A percentile compares a stretch with the other conserved stretches of the same genome.
Conservation (phyloP, 768 basidiomycete genomes). For the Xerocomellus amylosporus region DNA sequence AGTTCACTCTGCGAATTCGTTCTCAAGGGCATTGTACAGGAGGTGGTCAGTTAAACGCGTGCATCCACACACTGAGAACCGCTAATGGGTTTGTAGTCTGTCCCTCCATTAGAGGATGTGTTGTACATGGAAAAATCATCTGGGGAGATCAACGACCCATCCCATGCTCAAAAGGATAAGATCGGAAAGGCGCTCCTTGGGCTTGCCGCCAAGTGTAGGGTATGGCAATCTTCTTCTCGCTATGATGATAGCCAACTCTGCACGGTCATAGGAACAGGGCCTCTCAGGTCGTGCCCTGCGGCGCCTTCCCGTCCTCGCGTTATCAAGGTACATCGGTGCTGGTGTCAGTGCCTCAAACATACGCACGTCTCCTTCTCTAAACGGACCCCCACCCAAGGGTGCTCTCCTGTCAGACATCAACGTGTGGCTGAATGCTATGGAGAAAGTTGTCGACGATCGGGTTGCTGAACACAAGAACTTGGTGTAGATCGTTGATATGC, state of each 20-base stretch:
- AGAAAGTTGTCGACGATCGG: slow-evolving; percentile 63
- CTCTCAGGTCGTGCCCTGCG: slow-evolving; percentile 92
- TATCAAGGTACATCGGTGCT: slow-evolving; percentile 75
- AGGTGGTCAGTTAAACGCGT: slow-evolving; percentile 46
- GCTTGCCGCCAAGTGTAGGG: slow-evolving; percentile 78
- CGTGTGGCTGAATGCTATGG: slow-evolving; percentile 84
- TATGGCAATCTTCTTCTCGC: slow-evolving; percentile 38
- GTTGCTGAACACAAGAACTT: slow-evolving; percentile 51
- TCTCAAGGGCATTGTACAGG: slow-evolving; percentile 62
- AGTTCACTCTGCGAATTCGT: slow-evolving; percentile 82
- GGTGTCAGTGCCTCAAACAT: slow-evolving; percentile 31
- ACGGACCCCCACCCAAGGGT: slow-evolving; percentile 2
- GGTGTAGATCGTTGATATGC: slow-evolving; percentile 15
- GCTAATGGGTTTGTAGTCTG: slow-evolving; percentile 40
- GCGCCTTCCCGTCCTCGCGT: slow-evolving; percentile 89
- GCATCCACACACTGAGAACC: not conserved
- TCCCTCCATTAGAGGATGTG: slow-evolving; percentile 60
- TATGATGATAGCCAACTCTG: not conserved
- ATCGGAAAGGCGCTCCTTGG: slow-evolving; percentile 57
- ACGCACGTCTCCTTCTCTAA: not conserved
- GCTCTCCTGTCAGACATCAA: slow-evolving; percentile 43
- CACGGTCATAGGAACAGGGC: slow-evolving; percentile 51
- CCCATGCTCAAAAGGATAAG: slow-evolving; percentile 49
- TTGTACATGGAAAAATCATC: slow-evolving; percentile 21
- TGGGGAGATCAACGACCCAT: slow-evolving; percentile 19